Conservation (phyloP, 140 eudicot species). For the Oenanthe javanica region DNA sequence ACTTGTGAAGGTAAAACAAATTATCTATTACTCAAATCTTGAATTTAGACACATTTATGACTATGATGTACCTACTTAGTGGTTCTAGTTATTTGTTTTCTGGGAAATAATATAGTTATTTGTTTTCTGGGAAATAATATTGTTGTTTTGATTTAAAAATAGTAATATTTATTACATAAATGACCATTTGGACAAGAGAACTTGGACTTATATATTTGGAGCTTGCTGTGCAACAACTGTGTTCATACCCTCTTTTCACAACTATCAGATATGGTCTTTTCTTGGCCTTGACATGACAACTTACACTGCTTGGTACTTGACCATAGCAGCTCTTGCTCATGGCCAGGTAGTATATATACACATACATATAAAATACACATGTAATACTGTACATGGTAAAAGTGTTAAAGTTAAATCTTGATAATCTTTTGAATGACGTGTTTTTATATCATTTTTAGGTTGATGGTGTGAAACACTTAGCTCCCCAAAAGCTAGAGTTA, state of each 20-base stretch:
- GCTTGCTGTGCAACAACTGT: conserved; percentile 98
- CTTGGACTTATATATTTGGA: conserved; percentile 99
- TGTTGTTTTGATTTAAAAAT: conserved; percentile 23
- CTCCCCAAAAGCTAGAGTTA: conserved; percentile 69
- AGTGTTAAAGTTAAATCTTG: neutral
- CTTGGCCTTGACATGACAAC: conserved; percentile 98
- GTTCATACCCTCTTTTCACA: conserved; percentile 93
- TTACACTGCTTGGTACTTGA: conserved; percentile 91
- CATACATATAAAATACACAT: neutral
- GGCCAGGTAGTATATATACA: conserved; percentile 60
- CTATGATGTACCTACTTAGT: neutral
- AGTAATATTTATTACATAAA: conserved; percentile 91
- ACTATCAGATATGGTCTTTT: conserved; percentile 93
- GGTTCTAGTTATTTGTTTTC: neutral
- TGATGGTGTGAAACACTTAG: conserved; percentile 68
- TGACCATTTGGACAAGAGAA: conserved; percentile 92
- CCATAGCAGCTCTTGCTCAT: conserved; percentile 63
- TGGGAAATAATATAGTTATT: no score
- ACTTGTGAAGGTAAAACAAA: conserved; percentile 68
- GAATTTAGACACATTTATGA: conserved; percentile 4
- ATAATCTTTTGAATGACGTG: neutral
- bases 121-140: conserved; percentile 3
- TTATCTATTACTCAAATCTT: conserved; percentile 4
- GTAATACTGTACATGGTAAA: neutral
- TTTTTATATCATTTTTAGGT: conserved; percentile 28